A percentile compares a stretch with the other conserved stretches of the same genome.
Conservation (phyloP, 345 rosid genomes). For the Jatropha curcas region DNA sequence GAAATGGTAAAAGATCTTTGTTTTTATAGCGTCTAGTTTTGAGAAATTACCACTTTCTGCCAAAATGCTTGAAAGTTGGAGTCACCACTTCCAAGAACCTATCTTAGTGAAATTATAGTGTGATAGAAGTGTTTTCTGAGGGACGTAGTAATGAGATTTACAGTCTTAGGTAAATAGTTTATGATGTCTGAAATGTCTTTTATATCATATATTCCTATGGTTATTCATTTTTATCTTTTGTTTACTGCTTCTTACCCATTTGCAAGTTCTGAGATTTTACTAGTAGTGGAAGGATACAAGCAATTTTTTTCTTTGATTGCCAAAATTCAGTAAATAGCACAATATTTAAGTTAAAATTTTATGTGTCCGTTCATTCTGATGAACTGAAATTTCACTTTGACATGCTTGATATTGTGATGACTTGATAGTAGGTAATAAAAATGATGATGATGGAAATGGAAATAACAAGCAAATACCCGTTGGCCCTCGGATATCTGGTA, state of each 20-base stretch:
- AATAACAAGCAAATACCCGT: conserved; percentile 25
- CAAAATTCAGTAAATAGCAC: background rate
- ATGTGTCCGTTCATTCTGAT: background rate
- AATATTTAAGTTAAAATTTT: background rate
- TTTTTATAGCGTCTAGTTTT: background rate
- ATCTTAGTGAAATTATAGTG: background rate
- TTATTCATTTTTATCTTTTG: background rate
- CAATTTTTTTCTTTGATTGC: background rate
- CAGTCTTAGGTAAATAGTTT: background rate
- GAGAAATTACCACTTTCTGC: background rate
- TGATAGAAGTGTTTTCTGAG: background rate
- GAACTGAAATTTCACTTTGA: background rate
- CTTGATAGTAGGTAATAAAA: conserved; percentile 33
- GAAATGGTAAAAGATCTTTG: background rate
- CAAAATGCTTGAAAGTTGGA: background rate
- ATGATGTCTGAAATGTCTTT: background rate
- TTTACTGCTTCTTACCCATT: background rate
- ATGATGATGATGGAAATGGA: conserved; percentile 48
- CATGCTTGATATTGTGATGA: conserved; percentile 22
- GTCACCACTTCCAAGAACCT: background rate
- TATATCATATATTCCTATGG: background rate
- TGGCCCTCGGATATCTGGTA: conserved; percentile 23
- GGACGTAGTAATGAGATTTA: background rate
- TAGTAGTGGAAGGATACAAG: background rate
- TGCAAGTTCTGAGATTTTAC: conserved; percentile 2